These are phyloP conservation scores for Raddia guianensis DNA, from an alignment of 176 grass and related monocot genomes.

Conservation along the genomic window DNA sequence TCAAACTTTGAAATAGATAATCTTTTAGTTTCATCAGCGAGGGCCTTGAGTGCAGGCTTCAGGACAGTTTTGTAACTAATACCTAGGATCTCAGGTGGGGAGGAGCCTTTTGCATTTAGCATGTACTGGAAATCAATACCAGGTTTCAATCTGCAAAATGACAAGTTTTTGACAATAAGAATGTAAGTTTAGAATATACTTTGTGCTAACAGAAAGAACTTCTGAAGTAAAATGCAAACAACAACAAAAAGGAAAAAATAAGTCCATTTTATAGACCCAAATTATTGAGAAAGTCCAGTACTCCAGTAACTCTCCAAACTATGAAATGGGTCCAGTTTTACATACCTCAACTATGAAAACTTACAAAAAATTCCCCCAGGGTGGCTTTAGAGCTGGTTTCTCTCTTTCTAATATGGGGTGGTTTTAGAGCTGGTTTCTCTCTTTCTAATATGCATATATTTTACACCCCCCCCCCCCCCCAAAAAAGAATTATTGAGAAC, in stretches of 20 bases:
- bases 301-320: too few relatives aligned
- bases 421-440: too few relatives aligned
- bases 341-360: too few relatives aligned
- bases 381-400: too few relatives aligned
- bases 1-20: constrained; percentile 54
- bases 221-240: constrained; percentile 26
- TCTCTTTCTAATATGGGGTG: too few relatives aligned
- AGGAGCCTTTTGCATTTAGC: constrained; percentile 73
- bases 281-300: too few relatives aligned
- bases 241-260: not conserved
- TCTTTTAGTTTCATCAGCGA: constrained; percentile 62
- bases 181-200: not conserved
- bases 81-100: constrained; percentile 65
- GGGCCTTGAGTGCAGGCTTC: constrained; percentile 65
- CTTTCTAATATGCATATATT: too few relatives aligned
- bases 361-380: too few relatives aligned
- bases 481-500: too few relatives aligned
- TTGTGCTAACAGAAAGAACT: not conserved
- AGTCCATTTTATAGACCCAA: too few relatives aligned
- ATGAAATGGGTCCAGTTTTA: too few relatives aligned
- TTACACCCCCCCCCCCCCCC: too few relatives aligned
- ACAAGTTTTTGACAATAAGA: constrained; percentile 15
- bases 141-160: constrained; percentile 75
- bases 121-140: constrained; percentile 70
- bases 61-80: constrained; percentile 62